Evolutionary conservation across 2,329 filamentous ascomycete genomes (phyloP), one percentile per base, ranked within the genome.

Genomic region (Stemphylium vesicarium): DNA sequence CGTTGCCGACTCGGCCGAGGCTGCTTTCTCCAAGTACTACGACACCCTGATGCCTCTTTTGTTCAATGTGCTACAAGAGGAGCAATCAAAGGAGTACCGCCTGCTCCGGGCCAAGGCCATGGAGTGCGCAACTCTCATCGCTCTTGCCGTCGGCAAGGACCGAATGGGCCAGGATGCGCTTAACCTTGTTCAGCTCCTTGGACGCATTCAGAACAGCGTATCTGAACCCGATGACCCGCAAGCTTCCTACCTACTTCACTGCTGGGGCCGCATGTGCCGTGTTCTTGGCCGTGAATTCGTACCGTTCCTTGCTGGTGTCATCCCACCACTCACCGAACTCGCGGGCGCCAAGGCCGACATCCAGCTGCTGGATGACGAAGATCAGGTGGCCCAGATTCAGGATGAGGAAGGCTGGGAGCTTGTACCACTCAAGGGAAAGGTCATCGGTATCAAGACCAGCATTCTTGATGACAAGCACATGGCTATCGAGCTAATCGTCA

Each of bases 391-490:
- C 66, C 88, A 92, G 71, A 88, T 97, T 58, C 91, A 96, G 75
- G 90, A 95, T 69, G 94, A 98, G 69, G 94, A 97, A 53, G 94
- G 94, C 38, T 99, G 95, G 95, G 95, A 99, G 76, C 83, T 99
- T 64, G 92, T 99, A 13, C 95, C 95, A 8, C 84, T 99, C 51
- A 96, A 96, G 79, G 95, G 95, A 63, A 98, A 98, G 81, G 91
- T 96, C 77, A 97, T 99, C 70, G 95, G 95, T 62, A 99, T 99
- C 79, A 92, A 93, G 80, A 99, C 95, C 7, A 96, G 92, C 75
- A 91, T 90, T 9, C 88, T 99, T 76, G 95, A 99, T 69, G 95
- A 99, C 79, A 99, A 99, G 82, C 93, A 98, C 77, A 97, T 96
- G 85, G 95, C 95, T n/a, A 98, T 99, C 62, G 95, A 99, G 78